Base-by-base conservation (phyloP, 1,284 basidiomycete genomes). In the Paramarasmius palmivorus region DNA sequence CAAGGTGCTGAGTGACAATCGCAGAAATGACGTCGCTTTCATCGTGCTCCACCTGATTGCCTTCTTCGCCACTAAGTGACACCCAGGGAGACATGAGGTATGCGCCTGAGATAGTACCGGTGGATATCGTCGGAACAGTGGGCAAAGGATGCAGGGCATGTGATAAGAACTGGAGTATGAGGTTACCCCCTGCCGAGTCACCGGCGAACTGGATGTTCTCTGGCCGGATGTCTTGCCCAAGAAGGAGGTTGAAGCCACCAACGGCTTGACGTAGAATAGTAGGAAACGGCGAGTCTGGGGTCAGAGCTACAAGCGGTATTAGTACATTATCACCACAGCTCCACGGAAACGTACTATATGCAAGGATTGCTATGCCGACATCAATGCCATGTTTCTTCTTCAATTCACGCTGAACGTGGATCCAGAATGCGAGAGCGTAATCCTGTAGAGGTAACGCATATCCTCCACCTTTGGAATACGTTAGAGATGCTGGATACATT, bases 111-210 rank as follows among this genome's bases (percentile, higher is more conserved):
- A 73, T 46, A 5, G 44, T 34, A 6, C 64, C 55, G 7, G 53
- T 52, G 7, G 68, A 42, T 4, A 44, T 48, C 5, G 57, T 15
- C 1, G 44, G 57, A 9, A 68, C 55, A 6, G 45, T 29, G 2
- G 59, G 41, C 1, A 68, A 41, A 1, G 72, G 70, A 50, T 70
- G 71, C 0, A 73, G 61, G 12, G 68, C 54, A 42, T 73, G 68
- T 1, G 67, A 63, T 17, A 70, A 36, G 10, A 73, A 50, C 41
- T 71, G 65, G 0, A 69, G 36, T 29, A 63, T 53, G n/a, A 74
- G 59, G 53, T 71, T 72, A 10, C 56, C 73, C 1, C 72, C 73
- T 0, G 71, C 71, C 3, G 72, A 73, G 52, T 73, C 72, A 6
- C 71, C 72, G 1, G 54, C 42, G 32, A 67, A 23, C 23, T 65